A percentile compares a stretch with the other conserved stretches of the same genome.
These are phyloP conservation scores for Myxozyma kluyveri DNA, from an alignment of 805 yeast species.

Conservation along the genomic window DNA sequence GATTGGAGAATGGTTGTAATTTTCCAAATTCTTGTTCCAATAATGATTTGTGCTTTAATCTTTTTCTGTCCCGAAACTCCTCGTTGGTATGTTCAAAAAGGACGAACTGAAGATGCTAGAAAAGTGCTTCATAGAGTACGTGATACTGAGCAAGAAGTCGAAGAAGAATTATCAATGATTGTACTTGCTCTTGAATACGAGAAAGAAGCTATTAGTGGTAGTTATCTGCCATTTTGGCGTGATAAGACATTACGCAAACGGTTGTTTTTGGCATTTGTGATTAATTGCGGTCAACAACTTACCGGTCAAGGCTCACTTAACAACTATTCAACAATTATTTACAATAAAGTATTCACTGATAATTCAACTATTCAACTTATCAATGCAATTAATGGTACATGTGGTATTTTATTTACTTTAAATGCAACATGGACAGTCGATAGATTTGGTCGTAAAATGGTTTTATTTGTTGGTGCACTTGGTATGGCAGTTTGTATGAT, in stretches of 20 bases:
- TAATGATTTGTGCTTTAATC: slow-evolving; percentile 43
- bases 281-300: slow-evolving; percentile 31
- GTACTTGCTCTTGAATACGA: slow-evolving; percentile 34
- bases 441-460: slow-evolving; percentile 61
- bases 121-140: slow-evolving; percentile 28
- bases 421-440: slow-evolving; percentile 57
- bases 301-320: slow-evolving; percentile 49
- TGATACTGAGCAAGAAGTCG: slow-evolving; percentile 38
- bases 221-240: slow-evolving; percentile 9
- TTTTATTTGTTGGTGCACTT: slow-evolving; percentile 58
- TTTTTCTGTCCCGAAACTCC: slow-evolving; percentile 53
- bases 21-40: slow-evolving; percentile 50
- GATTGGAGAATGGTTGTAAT: slow-evolving; percentile 49
- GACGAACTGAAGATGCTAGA: slow-evolving; percentile 33
- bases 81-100: slow-evolving; percentile 41
- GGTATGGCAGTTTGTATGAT: slow-evolving; percentile 52
- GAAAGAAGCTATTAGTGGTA: slow-evolving; percentile 42
- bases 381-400: slow-evolving; percentile 48
- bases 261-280: slow-evolving; percentile 8
- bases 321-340: slow-evolving; percentile 48
- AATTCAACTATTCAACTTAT: slow-evolving; percentile 45
- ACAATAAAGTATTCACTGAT: slow-evolving; percentile 47
- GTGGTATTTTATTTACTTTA: slow-evolving; percentile 43
- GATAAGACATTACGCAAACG: slow-evolving; percentile 16
- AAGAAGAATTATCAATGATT: slow-evolving; percentile 41